Conservation (phyloP, 768 basidiomycete species). For the Dacryopinax primogenitus region DNA sequence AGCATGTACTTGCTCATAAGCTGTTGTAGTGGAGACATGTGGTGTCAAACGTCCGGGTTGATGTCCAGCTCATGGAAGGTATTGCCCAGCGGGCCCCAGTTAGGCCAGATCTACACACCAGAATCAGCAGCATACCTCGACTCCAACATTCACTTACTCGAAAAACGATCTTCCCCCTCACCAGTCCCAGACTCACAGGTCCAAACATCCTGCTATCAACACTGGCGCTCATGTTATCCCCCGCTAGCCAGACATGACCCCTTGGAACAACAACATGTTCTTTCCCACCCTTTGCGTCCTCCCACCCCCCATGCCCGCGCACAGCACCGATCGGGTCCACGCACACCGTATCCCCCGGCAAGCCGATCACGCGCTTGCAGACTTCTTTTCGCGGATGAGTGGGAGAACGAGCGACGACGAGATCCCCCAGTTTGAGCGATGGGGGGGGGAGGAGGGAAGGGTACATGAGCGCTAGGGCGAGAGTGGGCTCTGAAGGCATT, state of each 20-base stretch:
- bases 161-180: constrained; percentile 46
- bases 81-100: background rate
- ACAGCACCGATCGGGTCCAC: constrained; percentile 50
- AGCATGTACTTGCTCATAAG: too few species aligned
- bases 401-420: constrained; percentile 62
- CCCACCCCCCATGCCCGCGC: constrained; percentile 26
- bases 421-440: constrained; percentile 53
- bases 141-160: constrained; percentile 15
- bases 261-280: constrained; percentile 69
- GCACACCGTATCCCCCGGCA: constrained; percentile 80
- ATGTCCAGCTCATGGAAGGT: background rate
- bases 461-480: constrained; percentile 19
- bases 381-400: constrained; percentile 50
- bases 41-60: too few species aligned
- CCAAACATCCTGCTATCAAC: constrained; percentile 89
- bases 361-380: constrained; percentile 81
- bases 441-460: constrained; percentile 13
- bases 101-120: background rate
- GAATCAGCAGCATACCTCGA: background rate
- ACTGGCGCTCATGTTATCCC: constrained; percentile 74
- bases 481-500: constrained; percentile 23
- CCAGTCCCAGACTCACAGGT: constrained; percentile 68
- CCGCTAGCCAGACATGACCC: constrained; percentile 81
- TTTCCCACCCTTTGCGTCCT: constrained; percentile 34
- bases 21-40: too few species aligned